Evolutionary conservation across 805 yeast genomes (phyloP).

Genomic region (Teunomyces gatunensis): DNA sequence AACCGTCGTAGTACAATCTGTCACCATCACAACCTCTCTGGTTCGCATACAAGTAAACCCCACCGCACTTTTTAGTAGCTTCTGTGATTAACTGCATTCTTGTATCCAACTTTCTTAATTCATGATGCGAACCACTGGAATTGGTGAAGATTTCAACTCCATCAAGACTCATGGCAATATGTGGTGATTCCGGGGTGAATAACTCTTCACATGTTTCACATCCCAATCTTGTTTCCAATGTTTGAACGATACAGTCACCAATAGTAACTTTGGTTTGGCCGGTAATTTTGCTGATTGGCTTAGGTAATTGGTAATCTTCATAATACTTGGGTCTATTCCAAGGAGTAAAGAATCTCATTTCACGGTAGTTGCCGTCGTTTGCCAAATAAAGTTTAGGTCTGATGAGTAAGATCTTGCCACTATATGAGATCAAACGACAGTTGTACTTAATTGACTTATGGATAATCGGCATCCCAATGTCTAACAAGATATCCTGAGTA

Average conservation of each 20-base stretch:
- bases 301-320: conserved; percentile 74
- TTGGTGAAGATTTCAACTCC: conserved; percentile 98
- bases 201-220: conserved; percentile 98
- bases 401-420: conserved; percentile 76
- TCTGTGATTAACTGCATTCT: conserved; percentile 82
- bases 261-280: conserved; percentile 69
- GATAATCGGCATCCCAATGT: conserved; percentile 91
- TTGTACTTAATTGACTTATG: conserved; percentile 88
- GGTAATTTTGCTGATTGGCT: conserved; percentile 59
- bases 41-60: conserved; percentile 88
- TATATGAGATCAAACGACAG: conserved; percentile 80
- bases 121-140: conserved; percentile 97
- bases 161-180: conserved; percentile 84
- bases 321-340: conserved; percentile 80
- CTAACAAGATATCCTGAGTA: conserved; percentile 75
- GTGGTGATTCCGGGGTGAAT: conserved; percentile 95
- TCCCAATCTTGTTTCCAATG: conserved; percentile 88
- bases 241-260: conserved; percentile 88
- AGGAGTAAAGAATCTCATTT: conserved; percentile 95
- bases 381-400: conserved; percentile 93
- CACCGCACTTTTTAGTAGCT: conserved; percentile 96
- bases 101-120: conserved; percentile 81
- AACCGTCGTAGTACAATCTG: conserved; percentile 93
- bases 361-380: conserved; percentile 97
- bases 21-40: conserved; percentile 99